These are phyloP conservation scores for Hyparrhenia diplandra DNA, from an alignment of 176 grass and related monocot species.

Conservation along the genomic window DNA sequence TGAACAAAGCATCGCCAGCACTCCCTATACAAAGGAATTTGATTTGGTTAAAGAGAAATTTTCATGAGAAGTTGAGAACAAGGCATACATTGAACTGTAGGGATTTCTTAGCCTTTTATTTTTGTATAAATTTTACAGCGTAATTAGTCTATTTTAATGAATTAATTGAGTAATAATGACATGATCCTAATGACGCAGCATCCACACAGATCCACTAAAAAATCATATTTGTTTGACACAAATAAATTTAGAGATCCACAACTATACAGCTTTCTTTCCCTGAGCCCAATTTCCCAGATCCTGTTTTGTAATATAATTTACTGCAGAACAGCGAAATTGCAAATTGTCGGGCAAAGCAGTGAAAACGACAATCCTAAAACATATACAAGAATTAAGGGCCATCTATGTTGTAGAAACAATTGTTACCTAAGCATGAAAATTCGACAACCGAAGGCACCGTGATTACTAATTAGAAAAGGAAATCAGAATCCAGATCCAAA, in stretches of 20 bases:
- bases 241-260: background rate
- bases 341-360: background rate
- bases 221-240: background rate
- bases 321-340: background rate
- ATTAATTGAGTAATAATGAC: background rate
- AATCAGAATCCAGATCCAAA: background rate
- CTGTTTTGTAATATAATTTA: background rate
- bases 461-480: background rate
- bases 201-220: background rate
- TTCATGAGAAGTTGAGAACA: background rate
- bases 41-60: background rate
- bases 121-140: background rate
- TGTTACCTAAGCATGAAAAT: background rate
- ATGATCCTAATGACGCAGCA: background rate
- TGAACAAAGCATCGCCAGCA: slow-evolving; percentile 51
- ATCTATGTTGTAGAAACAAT: background rate
- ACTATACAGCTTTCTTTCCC: background rate
- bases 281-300: slow-evolving; percentile 1
- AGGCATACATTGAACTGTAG: background rate
- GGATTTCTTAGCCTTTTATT: background rate
- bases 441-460: background rate
- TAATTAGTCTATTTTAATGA: background rate
- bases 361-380: background rate
- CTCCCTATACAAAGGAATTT: slow-evolving; percentile 27
- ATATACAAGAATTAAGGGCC: background rate